These are phyloP conservation scores for Echites panduratus DNA, from an alignment of 257 asterid genomes.

Conservation along the genomic window DNA sequence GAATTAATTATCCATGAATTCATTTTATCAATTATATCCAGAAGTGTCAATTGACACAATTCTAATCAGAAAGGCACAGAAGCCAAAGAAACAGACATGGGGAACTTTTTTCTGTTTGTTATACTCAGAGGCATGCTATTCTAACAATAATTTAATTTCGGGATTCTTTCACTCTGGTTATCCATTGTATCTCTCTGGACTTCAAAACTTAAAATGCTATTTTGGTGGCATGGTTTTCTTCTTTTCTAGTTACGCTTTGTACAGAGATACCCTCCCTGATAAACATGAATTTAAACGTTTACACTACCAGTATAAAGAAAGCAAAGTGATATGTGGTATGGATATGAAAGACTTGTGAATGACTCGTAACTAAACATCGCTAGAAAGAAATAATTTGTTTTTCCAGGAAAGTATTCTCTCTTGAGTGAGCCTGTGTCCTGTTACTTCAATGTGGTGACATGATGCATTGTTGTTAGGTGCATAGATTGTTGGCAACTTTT, in stretches of 20 bases:
- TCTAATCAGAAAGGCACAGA: neutral
- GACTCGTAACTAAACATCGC: neutral
- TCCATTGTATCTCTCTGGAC: neutral
- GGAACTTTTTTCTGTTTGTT: neutral
- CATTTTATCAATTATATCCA: neutral
- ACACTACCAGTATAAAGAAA: neutral
- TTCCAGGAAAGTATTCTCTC: neutral
- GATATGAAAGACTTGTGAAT: neutral
- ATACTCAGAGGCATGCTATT: neutral
- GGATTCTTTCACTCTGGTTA: neutral
- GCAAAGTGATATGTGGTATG: neutral
- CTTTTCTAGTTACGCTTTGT: neutral
- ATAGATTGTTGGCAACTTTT: conserved; percentile 75
- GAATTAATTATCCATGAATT: neutral
- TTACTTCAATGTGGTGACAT: neutral
- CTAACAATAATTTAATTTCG: neutral
- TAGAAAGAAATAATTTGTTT: neutral
- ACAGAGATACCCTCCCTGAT: neutral
- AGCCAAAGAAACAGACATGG: neutral
- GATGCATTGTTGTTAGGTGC: conserved; percentile 43
- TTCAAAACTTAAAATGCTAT: neutral
- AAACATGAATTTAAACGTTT: neutral
- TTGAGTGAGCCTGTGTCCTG: neutral
- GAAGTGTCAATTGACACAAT: neutral
- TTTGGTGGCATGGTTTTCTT: neutral